Percentiles rank a stretch among this genome's conserved stretches.
Conservation (phyloP, 495 filamentous ascomycete genomes). For the Penicillium desertorum region DNA sequence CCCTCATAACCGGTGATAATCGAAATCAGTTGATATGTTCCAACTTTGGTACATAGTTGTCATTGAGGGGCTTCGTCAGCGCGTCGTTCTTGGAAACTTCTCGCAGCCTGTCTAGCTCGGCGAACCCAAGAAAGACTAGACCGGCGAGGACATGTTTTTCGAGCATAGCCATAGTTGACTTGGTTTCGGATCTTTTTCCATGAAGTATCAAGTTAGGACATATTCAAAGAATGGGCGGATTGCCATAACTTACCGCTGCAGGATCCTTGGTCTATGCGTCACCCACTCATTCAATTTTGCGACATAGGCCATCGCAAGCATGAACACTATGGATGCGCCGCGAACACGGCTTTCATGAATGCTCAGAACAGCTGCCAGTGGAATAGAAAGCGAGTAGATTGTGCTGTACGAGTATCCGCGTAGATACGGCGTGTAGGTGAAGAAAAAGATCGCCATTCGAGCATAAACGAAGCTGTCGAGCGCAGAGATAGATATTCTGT, state of each 20-base stretch:
- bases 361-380: neutral
- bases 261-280: neutral
- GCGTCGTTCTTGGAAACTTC: no score
- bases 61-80: no score
- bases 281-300: conserved; percentile 11
- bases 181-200: no score
- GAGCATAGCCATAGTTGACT: no score
- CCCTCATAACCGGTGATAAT: no score
- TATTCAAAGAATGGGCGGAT: neutral
- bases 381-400: conserved; percentile 8
- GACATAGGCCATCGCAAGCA: neutral
- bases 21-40: no score
- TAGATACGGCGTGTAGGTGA: conserved; percentile 2
- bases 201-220: neutral
- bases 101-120: no score
- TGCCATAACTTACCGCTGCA: neutral
- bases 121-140: no score
- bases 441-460: conserved; percentile 8
- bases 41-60: no score
- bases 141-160: no score
- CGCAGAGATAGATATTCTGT: conserved; percentile 7
- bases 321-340: conserved; percentile 1
- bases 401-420: neutral
- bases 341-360: conserved; percentile 6
- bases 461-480: conserved; percentile 10